phyloP scores from a whole-genome alignment of 2,329 filamentous ascomycete genomes.

The Colletotrichum orbiculare region DNA sequence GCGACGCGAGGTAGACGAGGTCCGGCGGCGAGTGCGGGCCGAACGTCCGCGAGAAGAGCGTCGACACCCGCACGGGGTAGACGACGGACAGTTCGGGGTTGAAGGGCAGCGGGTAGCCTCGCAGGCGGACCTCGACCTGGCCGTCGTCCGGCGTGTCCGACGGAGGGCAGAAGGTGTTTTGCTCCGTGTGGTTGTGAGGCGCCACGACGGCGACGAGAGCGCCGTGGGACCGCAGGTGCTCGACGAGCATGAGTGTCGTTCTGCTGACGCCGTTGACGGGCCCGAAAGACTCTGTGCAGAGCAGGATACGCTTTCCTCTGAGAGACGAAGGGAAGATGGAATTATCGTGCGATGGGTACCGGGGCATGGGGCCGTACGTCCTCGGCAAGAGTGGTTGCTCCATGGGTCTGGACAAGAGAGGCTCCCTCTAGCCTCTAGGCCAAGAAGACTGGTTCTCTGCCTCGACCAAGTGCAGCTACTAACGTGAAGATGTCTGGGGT shows the following conservation, averaged over 20 bases:
- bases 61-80: conserved; percentile 74
- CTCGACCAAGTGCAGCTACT: neutral
- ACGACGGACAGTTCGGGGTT: conserved; percentile 78
- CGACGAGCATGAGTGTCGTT: conserved; percentile 76
- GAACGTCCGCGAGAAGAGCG: conserved; percentile 70
- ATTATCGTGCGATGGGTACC: conserved; percentile 48
- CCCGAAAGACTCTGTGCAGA: conserved; percentile 78
- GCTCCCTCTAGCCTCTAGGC: too few species aligned
- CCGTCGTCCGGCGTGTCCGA: conserved; percentile 42
- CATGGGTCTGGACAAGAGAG: conserved; percentile 6
- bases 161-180: conserved; percentile 64
- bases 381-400: conserved; percentile 21
- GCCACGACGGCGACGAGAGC: conserved; percentile 75
- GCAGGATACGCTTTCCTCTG: conserved; percentile 70
- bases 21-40: conserved; percentile 64
- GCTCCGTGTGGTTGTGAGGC: conserved; percentile 65
- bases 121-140: conserved; percentile 65
- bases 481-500: neutral
- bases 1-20: conserved; percentile 76
- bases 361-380: conserved; percentile 19
- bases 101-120: conserved; percentile 75
- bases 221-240: conserved; percentile 72
- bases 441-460: too few species aligned
- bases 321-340: conserved; percentile 60
- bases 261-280: conserved; percentile 80